Evolutionary conservation across 441 rosid genomes (phyloP), one percentile per base, ranked within the genome.

Genomic region (Corymbia citriodora): DNA sequence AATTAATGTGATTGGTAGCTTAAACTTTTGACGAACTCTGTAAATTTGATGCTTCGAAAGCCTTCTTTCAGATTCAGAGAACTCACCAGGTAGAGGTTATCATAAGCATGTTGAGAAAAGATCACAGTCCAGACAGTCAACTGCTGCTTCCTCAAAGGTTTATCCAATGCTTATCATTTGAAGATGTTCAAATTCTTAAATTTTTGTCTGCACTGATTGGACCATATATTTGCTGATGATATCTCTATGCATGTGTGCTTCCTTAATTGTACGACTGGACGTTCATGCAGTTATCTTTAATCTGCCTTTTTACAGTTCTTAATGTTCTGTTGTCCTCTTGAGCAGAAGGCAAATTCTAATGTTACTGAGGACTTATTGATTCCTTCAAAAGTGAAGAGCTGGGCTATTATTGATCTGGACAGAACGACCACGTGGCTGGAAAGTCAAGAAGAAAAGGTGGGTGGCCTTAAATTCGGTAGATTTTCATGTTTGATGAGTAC

Each of bases 401-500:
- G 99, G 99, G 98, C 94, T 74, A 89, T 93, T 89, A 94, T 94
- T 89, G 99, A 98, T 93, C 94, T 97, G 87, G 93, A 89, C 87
- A 95, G 90, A 93, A 97, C 99, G 83, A 92, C 95, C 91, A 92
- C 96, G 88, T 98, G 99, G 99, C 93, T 98, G 59, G 96, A 95
- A 91, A 94, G 96, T 92, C 99, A 93, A 92, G 97, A 96, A 90
- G 99, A 97, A 94, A 96, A 97, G 95, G 99, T 95, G 91, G 90
- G 92, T 88, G 70, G 29, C 89, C 87, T 59, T 89, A 59, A 52
- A 12, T 83, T 59, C 2, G 48, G 54, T 89, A 14, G 10, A 79
- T 40, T 21, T n/a, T 79, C 52, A 23, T 45, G 85, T 13, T 79
- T 45, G 52, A 36, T 40, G 5, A 23, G 16, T 1, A 12, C 3